A percentile compares a stretch with the other conserved stretches of the same genome.
These are phyloP conservation scores for Tetrahymena thermophila DNA, from an alignment of 73 alveolate species.

Conservation along the genomic window DNA sequence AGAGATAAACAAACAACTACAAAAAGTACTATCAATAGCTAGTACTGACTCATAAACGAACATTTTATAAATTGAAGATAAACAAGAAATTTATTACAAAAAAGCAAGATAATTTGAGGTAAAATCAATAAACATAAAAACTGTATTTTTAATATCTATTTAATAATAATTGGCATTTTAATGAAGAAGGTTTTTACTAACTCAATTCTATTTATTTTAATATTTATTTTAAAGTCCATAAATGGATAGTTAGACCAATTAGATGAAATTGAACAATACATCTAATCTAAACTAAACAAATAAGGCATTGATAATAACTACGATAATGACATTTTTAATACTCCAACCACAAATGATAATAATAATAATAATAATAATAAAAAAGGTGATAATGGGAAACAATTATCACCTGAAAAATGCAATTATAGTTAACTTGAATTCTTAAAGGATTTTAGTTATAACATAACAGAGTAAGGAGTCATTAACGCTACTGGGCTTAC, in stretches of 20 bases:
- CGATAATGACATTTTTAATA: neutral
- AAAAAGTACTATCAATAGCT: too few species aligned
- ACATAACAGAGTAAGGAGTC: neutral
- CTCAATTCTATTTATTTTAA: neutral
- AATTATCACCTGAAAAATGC: neutral
- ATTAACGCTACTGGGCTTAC: neutral
- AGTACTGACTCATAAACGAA: neutral
- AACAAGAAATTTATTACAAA: too few species aligned
- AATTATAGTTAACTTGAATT: neutral
- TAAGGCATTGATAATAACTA: neutral
- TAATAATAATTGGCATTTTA: neutral
- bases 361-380: neutral
- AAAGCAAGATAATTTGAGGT: neutral
- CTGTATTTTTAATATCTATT: too few species aligned
- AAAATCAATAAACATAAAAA: neutral
- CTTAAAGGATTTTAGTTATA: neutral
- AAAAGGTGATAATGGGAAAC: neutral
- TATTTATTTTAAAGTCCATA: neutral
- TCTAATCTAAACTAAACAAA: neutral
- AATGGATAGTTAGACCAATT: neutral
- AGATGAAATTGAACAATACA: neutral
- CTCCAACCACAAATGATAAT: neutral
- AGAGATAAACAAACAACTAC: too few species aligned
- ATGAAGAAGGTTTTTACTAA: neutral
- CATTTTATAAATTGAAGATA: too few species aligned